Evolutionary conservation across 2,329 filamentous ascomycete genomes (phyloP), one percentile per base, ranked within the genome.

Genomic region (Capronia epimyces): DNA sequence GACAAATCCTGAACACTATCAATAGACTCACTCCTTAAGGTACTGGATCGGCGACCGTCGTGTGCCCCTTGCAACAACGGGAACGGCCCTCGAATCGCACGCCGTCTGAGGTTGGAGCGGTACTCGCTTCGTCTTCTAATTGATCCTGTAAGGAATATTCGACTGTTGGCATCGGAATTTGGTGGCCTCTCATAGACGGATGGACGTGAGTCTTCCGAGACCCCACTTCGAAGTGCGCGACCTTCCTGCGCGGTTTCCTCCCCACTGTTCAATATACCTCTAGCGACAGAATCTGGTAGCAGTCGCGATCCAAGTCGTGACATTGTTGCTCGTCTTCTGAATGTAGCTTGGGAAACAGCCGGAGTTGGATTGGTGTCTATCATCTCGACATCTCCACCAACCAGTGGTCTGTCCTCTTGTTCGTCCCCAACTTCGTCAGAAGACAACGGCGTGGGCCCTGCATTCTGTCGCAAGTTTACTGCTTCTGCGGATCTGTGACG

Each of bases 221-320:
- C 59, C 15, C 71, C 70, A 56, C 69, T 66, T 24, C 72, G 67
- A 59, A 72, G 67, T 29, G 71, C 70, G 45, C 67, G 68, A 4
- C 71, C 71, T 57, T 75, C 71, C 13, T 66, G 71, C 1, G 65
- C 65, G 6, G 71, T 72, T 56, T 73, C 71, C 53, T 73, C 71
- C 54, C 71, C 68, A 50, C 71, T 73, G 51, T 62, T 72, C 7
- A 73, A 63, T 24, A 74, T 62, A 3, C 68, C 69, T 48, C 71
- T 67, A 21, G 69, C 69, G 13, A 72, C 69, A 10, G 69, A 69
- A 50, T 73, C 71, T 29, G 73, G 72, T n/a, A 75, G 57, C 22
- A 76, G 66, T 52, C 72, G 66, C 16, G 73, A 74, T 12, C 72
- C 71, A 37, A 76, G 61, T 32, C 73, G 65, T 45, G 72, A 75